Evolutionary conservation across 441 rosid species (phyloP), one percentile per base, ranked within the genome.

Genomic region (Metrosideros polymorpha): DNA sequence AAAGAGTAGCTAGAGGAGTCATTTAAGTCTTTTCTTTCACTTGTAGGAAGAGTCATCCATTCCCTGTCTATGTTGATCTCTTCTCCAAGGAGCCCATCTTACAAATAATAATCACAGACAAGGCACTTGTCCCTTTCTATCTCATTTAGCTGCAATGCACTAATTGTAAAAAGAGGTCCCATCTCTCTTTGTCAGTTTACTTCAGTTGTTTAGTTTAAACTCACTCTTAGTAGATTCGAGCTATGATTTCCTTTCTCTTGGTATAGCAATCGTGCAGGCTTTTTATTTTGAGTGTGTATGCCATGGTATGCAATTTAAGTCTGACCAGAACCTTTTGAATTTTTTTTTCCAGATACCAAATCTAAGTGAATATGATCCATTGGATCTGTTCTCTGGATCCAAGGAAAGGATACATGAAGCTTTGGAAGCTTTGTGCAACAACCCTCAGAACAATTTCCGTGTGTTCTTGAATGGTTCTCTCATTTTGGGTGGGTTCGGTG

Each of bases 381-480:
- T 96, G 88, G 98, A 98, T 92, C 93, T 98, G 19, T 98, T 95
- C 91, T 96, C 99, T 89, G 95, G 94, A 84, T 94, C 99, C 75
- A 93, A 92, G 90, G 94, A 93, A n/a, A 90, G 97, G 90, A 94
- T 96, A 76, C 84, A 24, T 5, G 90, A 94, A 91, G 98, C 99
- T 85, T 88, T 96, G 85, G 89, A 90, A 84, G 96, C 94, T 89
- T 94, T 98, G 19, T 95, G 91, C 87, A 77, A 87, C 15, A 93
- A 93, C 52, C 98, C 88, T 1, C 98, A 96, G 89, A 96, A 98
- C 89, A 98, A 87, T 88, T 94, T 98, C 83, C 97, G 98, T 2
- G 96, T 98, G 35, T 98, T 98, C 92, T 85, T 93, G 89, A 93
- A 98, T 88, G 98, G 98, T 86, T 93, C 97, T 86, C 93, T 95